Evolutionary conservation across 1,284 basidiomycete genomes (phyloP), one percentile per base, ranked within the genome.

Genomic region (Vanrija humicola): DNA sequence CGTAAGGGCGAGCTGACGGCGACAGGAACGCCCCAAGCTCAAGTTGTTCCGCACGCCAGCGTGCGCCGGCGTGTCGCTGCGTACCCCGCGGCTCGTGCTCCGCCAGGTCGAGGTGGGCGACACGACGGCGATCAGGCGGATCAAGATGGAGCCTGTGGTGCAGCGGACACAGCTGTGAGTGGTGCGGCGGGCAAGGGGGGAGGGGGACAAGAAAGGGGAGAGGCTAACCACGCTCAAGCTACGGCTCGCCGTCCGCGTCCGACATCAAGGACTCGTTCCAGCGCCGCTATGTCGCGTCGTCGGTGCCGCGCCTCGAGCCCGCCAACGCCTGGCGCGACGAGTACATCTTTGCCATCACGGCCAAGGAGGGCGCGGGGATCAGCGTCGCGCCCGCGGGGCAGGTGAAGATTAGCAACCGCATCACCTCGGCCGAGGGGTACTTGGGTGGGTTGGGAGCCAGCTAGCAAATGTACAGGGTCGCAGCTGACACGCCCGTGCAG

Each of bases 121-220:
- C 62, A 58, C 64, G 43, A 61, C 60, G 1, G 67, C 59, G 10
- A 69, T 75, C 42, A 56, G 66, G 38, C 56, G 64, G 53, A 75
- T 75, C 53, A 75, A 75, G 63, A 70, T 59, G 53, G 73, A 75
- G 56, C 73, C 73, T 0, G 55, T 66, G 5, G 73, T 75, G 9
- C 72, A 75, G 59, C 66, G 62, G 47, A 74, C 73, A 2, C 73
- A 75, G 56, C 51, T 75, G 68, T 73, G 50, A 52, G 72, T 54
- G 7, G 48, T 38, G 44, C n/a, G 38, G 9, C 43, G 4, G 29
- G 10, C 6, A 7, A 46, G 12, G 40, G 9, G 1, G 26, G 12
- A 14, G 34, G 6, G 15, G 34, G 38, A 16, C 19, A n/a, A 34
- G 10, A 14, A 6, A 26, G 15, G 19, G 23, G 34, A 39, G 4